Evolutionary conservation across 331 rosid species (phyloP), one percentile per base, ranked within the genome.

Genomic region (Telfairia occidentalis): DNA sequence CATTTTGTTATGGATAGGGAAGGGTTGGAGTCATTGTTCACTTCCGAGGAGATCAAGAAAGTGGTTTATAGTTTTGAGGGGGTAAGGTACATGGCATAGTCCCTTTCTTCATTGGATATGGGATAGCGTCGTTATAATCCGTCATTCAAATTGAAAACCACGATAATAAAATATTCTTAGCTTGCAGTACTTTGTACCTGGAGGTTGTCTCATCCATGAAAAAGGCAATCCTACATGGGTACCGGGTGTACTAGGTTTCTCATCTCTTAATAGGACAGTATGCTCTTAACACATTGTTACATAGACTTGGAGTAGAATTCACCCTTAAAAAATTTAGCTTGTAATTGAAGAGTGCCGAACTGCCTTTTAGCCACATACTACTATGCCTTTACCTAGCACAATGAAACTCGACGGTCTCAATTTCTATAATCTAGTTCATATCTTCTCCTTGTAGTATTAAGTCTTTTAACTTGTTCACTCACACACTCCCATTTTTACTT

Each of bases 401-500:
- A 40, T 21, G 50, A 38, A 32, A 38, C 26, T 65, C n/a, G 19
- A 37, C 37, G 26, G 38, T 58, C 34, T 34, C 9, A 6, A 61
- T 26, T n/a, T 63, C 71, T 32, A n/a, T 34, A 35, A 6, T 69
- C 48, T 3, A 69, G 74, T 24, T 69, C 52, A 15, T 24, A 10
- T 69, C 35, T 46, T 1, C 23, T n/a, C 11, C 24, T 71, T 48
- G 60, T 29, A 13, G 43, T 48, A 3, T 12, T 34, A 26, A 26
- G 2, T 46, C 18, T 45, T 60, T 60, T 64, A 58, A 71, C 46
- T 23, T 19, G 40, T 29, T 40, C 24, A 78, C 42, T 69, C 74
- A 75, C 35, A 71, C 57, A 21, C 28, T 71, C 26, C 54, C 50
- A 9, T 6, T 42, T 74, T 80, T 66, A 10, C 49, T 30, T 79